phyloP scores from a whole-genome alignment of 768 basidiomycete genomes.

The Macrolepiota albuminosa region DNA sequence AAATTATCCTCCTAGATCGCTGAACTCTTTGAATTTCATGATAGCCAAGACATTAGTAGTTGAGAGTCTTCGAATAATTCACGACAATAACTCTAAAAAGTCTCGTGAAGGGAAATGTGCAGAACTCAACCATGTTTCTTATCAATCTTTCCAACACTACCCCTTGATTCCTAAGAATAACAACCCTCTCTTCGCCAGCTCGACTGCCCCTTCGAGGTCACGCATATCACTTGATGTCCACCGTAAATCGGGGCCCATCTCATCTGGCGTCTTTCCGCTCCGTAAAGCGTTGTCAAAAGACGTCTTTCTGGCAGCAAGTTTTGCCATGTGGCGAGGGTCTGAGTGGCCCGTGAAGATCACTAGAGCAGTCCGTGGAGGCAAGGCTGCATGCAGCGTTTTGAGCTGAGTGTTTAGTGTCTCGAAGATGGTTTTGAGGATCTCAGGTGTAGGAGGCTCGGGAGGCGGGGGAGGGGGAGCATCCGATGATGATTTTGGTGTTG shows the following conservation, averaged over 20 bases:
- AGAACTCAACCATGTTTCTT: neutral
- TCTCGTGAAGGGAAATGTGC: neutral
- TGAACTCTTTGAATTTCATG: neutral
- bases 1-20: neutral
- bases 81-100: neutral
- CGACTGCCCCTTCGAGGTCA: slow-evolving; percentile 75
- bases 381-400: slow-evolving; percentile 50
- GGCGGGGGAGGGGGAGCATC: slow-evolving; percentile 29
- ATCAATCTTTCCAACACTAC: slow-evolving; percentile 9
- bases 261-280: slow-evolving; percentile 51
- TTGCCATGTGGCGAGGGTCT: slow-evolving; percentile 78
- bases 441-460: slow-evolving; percentile 28
- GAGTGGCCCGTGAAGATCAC: slow-evolving; percentile 87
- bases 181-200: slow-evolving; percentile 76
- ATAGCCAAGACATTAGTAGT: neutral
- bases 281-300: slow-evolving; percentile 67
- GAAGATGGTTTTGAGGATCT: slow-evolving; percentile 33
- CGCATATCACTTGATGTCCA: slow-evolving; percentile 80
- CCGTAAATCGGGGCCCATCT: slow-evolving; percentile 47
- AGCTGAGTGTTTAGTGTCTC: slow-evolving; percentile 58
- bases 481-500: slow-evolving; percentile 46
- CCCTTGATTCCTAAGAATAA: slow-evolving; percentile 69
- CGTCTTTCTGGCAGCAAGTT: slow-evolving; percentile 62
- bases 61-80: neutral
- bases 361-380: slow-evolving; percentile 79